phyloP scores from a whole-genome alignment of 495 filamentous ascomycete genomes.

The Trichocladium antarcticum region DNA sequence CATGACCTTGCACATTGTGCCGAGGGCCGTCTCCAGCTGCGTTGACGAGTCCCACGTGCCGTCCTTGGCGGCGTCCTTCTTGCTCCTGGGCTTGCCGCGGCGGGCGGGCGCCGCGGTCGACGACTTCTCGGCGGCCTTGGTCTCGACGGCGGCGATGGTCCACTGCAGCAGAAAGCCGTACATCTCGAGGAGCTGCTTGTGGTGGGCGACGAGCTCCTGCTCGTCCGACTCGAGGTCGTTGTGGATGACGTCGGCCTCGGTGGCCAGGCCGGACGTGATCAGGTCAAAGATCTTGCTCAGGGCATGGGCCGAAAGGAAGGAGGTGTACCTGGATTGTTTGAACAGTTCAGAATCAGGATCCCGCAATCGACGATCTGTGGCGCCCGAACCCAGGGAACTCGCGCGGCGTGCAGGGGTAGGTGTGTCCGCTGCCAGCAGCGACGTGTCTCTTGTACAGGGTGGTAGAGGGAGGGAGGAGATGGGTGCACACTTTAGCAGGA shows the following conservation, averaged over 20 bases:
- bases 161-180: slow-evolving; percentile 93
- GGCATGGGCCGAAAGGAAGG: slow-evolving; percentile 63
- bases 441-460: neutral
- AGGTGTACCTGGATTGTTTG: slow-evolving; percentile 64
- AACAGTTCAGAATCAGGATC: slow-evolving; percentile 52
- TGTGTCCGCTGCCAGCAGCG: slow-evolving; percentile 1
- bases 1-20: slow-evolving; percentile 91
- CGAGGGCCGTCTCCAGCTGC: slow-evolving; percentile 78
- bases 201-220: slow-evolving; percentile 70
- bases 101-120: slow-evolving; percentile 54
- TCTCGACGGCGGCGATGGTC: slow-evolving; percentile 84
- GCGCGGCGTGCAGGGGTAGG: slow-evolving; percentile 7
- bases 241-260: slow-evolving; percentile 77
- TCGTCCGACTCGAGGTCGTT: slow-evolving; percentile 84
- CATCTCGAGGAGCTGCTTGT: slow-evolving; percentile 86
- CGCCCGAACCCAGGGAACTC: slow-evolving; percentile 6
- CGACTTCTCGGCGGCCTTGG: slow-evolving; percentile 83
- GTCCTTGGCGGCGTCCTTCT: slow-evolving; percentile 60
- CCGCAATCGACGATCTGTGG: slow-evolving; percentile 6
- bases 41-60: slow-evolving; percentile 76
- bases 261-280: slow-evolving; percentile 83
- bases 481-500: slow-evolving; percentile 88
- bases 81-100: slow-evolving; percentile 59
- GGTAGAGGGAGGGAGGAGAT: slow-evolving; percentile 34
- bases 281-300: slow-evolving; percentile 91